Percentiles rank a stretch among this genome's conserved stretches.
phyloP scores from a whole-genome alignment of 129 eudicot species.

The Chrysanthemum makinoi region DNA sequence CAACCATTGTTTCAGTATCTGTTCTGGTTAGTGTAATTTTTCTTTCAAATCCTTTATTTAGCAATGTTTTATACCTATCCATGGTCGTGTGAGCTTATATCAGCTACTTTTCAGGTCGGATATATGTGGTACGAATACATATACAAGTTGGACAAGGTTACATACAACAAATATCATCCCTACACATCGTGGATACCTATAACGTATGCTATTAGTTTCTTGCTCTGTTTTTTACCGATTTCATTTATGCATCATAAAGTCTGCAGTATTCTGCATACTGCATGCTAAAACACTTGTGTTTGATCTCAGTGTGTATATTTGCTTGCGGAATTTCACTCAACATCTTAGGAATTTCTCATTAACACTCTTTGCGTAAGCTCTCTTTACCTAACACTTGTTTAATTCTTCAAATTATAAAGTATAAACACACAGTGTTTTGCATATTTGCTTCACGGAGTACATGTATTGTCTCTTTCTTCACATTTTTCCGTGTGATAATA shows the following conservation, averaged over 20 bases:
- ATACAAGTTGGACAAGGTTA: conserved; percentile 81
- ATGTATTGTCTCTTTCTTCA: background rate
- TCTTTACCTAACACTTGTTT: conserved; percentile 9
- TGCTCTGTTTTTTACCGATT: conserved; percentile 4
- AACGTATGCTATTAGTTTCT: conserved; percentile 49
- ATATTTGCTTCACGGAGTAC: background rate
- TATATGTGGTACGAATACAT: conserved; percentile 81
- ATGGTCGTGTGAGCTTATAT: conserved; percentile 20
- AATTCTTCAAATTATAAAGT: conserved; percentile 2
- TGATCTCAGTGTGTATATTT: conserved; percentile 71
- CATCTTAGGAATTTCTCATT: conserved; percentile 55
- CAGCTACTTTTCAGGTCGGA: conserved; percentile 57
- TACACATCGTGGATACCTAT: conserved; percentile 98
- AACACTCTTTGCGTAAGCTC: conserved; percentile 46
- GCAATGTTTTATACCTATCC: background rate
- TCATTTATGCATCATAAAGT: conserved; percentile 8
- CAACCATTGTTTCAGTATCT: conserved; percentile 63
- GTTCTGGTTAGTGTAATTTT: conserved; percentile 43
- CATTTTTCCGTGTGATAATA: conserved; percentile 30
- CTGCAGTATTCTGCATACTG: background rate
- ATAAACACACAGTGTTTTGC: conserved; percentile 2
- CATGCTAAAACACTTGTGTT: conserved; percentile 20
- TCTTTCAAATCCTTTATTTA: background rate
- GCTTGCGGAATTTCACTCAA: conserved; percentile 88
- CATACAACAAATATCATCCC: conserved; percentile 89